Conservation (phyloP, 73 alveolate genomes). For the Paramecium biaurelia region DNA sequence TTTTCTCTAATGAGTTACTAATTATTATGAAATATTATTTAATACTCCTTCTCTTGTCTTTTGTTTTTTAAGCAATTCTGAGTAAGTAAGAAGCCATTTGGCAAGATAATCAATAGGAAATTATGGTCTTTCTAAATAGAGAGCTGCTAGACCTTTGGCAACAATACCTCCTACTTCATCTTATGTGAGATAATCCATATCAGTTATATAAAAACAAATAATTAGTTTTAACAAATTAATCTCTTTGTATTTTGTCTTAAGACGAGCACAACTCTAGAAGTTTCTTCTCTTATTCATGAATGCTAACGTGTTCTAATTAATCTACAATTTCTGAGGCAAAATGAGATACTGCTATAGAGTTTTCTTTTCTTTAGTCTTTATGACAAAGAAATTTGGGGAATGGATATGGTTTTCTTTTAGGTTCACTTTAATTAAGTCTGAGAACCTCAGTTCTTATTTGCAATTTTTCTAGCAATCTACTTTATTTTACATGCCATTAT, state of each 20-base stretch:
- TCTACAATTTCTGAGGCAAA: background rate
- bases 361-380: background rate
- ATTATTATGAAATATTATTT: background rate
- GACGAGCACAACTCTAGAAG: background rate
- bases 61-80: constrained; percentile 52
- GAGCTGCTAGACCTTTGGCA: constrained; percentile 83
- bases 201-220: constrained; percentile 25
- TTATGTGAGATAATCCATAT: constrained; percentile 67
- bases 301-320: background rate
- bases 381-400: background rate
- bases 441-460: background rate
- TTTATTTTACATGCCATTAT: background rate
- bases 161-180: constrained; percentile 76
- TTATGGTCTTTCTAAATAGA: constrained; percentile 82
- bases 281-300: background rate
- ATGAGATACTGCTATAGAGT: background rate
- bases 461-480: background rate
- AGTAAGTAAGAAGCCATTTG: constrained; percentile 87
- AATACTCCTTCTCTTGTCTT: constrained; percentile 8
- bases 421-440: background rate
- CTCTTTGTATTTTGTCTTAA: background rate
- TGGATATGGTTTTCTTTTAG: background rate
- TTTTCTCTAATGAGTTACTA: constrained; percentile 63
- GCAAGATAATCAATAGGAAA: constrained; percentile 91
- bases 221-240: background rate